Conservation (phyloP, 352 stramenopile species). For the Blastocystis sp. region DNA sequence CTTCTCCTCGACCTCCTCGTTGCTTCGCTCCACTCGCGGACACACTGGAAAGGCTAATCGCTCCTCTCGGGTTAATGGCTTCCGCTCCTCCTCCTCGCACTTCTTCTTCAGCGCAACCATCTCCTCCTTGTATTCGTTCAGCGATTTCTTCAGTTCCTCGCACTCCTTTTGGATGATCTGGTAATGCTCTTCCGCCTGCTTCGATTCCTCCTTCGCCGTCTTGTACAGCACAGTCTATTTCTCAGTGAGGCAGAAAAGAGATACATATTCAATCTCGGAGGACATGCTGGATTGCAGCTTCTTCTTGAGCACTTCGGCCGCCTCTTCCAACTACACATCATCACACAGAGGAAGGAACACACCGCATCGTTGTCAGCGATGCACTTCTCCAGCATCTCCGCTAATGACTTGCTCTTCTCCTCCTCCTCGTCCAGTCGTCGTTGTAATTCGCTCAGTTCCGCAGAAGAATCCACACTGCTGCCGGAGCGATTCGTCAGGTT, state of each 20-base stretch:
- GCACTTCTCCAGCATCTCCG: constrained; percentile 2
- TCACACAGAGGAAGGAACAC: neutral
- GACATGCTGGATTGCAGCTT: neutral
- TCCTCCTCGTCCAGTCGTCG: neutral
- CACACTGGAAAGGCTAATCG: neutral
- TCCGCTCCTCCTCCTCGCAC: neutral
- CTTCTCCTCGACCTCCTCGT: neutral
- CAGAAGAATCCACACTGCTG: neutral
- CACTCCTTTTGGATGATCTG: neutral
- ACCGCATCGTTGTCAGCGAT: constrained; percentile 47
- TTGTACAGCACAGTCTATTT: constrained; percentile 34
- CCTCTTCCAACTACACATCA: neutral
- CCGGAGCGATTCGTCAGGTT: neutral
- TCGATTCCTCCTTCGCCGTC: neutral
- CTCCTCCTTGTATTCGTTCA: neutral
- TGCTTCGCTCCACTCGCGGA: neutral
- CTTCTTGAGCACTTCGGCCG: neutral
- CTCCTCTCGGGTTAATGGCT: neutral
- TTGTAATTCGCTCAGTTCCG: neutral
- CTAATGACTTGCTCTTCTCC: neutral
- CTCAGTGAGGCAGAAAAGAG: neutral
- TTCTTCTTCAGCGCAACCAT: neutral
- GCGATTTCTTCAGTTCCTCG: neutral
- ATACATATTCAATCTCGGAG: constrained; percentile 45
- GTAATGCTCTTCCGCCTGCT: constrained; percentile 1